Conservation (phyloP, 164 flowering plant genomes). For the Buxus sempervirens region DNA sequence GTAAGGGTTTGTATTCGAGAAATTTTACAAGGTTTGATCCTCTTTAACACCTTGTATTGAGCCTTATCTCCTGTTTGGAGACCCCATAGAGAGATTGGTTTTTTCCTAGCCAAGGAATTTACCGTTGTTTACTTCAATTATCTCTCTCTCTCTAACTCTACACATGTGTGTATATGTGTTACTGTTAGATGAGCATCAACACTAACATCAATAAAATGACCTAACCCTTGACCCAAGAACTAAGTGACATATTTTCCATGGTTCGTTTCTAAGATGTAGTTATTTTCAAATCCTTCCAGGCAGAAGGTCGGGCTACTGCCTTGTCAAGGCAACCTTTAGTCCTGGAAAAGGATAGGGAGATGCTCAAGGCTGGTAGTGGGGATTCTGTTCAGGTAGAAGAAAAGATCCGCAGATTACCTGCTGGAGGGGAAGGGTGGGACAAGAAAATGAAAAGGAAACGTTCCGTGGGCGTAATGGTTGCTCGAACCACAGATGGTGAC, state of each 20-base stretch:
- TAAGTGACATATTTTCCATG: background rate
- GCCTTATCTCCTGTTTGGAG: background rate
- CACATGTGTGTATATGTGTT: too few relatives aligned
- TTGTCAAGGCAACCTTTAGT: constrained; percentile 40
- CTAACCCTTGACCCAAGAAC: background rate
- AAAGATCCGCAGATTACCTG: constrained; percentile 68
- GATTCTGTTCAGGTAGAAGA: constrained; percentile 61
- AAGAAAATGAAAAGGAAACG: constrained; percentile 86
- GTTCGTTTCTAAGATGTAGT: background rate
- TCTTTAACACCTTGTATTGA: constrained; percentile 3
- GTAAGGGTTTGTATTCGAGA: constrained; percentile 49
- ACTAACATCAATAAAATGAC: background rate
- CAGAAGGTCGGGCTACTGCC: constrained; percentile 51
- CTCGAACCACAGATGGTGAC: constrained; percentile 52
- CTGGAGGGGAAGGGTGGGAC: constrained; percentile 90
- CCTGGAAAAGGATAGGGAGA: constrained; percentile 59
- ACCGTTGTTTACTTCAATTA: background rate
- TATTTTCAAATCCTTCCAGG: constrained; percentile 34
- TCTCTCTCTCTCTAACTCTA: background rate
- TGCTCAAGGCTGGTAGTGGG: constrained; percentile 46
- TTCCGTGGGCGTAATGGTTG: constrained; percentile 52
- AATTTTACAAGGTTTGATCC: background rate
- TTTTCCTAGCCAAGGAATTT: background rate
- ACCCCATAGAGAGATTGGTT: background rate
- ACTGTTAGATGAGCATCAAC: too few relatives aligned